Evolutionary conservation across 805 yeast genomes (phyloP).

Genomic region (Zygotorulaspora danielsina): DNA sequence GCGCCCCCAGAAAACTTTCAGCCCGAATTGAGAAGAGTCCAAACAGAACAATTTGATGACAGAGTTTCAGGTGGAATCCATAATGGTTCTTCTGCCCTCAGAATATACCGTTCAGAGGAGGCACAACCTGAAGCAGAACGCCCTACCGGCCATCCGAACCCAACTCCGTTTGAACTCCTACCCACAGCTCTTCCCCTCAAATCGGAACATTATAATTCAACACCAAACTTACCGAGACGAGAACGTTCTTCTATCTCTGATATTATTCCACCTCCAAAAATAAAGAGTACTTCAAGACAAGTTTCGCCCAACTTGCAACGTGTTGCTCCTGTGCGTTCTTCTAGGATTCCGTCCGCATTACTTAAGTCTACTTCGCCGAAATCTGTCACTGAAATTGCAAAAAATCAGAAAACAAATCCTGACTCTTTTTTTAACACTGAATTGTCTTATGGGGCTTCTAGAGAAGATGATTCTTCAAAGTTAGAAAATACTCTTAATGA

Average conservation of each 20-base stretch:
- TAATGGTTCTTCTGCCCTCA: not conserved
- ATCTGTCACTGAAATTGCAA: not conserved
- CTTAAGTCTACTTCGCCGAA: not conserved
- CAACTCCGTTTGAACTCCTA: not conserved
- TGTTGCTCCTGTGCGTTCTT: slow-evolving; percentile 3
- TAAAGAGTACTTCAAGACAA: slow-evolving; percentile 1
- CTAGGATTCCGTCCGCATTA: not conserved
- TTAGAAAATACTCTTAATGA: too few relatives aligned
- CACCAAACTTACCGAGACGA: slow-evolving; percentile 18
- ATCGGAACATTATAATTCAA: slow-evolving; percentile 10
- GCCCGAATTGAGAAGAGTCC: slow-evolving; percentile 12
- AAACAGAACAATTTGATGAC: slow-evolving; percentile 12
- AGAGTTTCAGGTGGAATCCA: not conserved
- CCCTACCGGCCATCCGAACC: too few relatives aligned
- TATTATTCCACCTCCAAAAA: slow-evolving; percentile 28
- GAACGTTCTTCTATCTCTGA: slow-evolving; percentile 15
- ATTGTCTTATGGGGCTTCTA: too few relatives aligned
- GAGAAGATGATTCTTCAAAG: too few relatives aligned
- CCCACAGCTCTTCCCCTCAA: slow-evolving; percentile 1
- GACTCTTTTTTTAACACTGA: not conserved
- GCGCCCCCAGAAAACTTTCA: slow-evolving; percentile 3
- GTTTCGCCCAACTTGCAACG: slow-evolving; percentile 10
- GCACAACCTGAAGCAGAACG: too few relatives aligned
- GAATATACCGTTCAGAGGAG: not conserved
- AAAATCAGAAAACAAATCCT: not conserved